Base-by-base conservation (phyloP, 2,329 filamentous ascomycete species). In the Meredithiella fracta region DNA sequence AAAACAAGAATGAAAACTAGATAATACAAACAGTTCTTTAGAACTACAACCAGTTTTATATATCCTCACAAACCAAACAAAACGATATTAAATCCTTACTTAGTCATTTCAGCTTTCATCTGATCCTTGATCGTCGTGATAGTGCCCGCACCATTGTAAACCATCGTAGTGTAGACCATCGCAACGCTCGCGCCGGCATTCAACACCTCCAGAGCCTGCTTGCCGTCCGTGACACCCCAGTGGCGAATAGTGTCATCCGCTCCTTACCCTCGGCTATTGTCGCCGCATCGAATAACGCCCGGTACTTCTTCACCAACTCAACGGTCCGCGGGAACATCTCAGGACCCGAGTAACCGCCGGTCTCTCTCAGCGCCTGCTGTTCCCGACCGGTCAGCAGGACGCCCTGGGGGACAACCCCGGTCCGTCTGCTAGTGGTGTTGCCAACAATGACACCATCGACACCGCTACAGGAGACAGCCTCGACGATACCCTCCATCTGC, bases 371-470 rank as follows among this genome's bases (percentile, higher is more conserved):
- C 1, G 82, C 75, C 59, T 72, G 69, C 61, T 80, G 74, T 65
- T 98, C 91, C 60, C 77, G 73, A 1, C 72, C 63, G 0, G 82
- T 77, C 25, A 95, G 73, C 34, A 72, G 67, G 61, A 83, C 78
- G 25, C 83, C 82, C 23, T 75, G 70, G 0, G 89, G 84, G 0
- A 91, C 66, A 2, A 90, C 71, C 2, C 81, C 82, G 0, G 82
- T 77, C 47, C 92, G 77, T 34, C 59, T 57, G 70, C 92, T 94
- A 2, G 92, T 98, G 0, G 92, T 98, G 72, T 98, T 98, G 9
- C 91, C 92, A 3, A 98, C 91, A 60, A 98, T 96, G 37, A 98
- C 81, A 26, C 92, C 92, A 63, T 96, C 90, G 1, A 97, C 90
- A 5, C 90, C 90, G 59, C 86, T 88, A 62, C 75, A 74, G 73